Base-by-base conservation (phyloP, 257 asterid genomes). In the Solanum tacnaense region DNA sequence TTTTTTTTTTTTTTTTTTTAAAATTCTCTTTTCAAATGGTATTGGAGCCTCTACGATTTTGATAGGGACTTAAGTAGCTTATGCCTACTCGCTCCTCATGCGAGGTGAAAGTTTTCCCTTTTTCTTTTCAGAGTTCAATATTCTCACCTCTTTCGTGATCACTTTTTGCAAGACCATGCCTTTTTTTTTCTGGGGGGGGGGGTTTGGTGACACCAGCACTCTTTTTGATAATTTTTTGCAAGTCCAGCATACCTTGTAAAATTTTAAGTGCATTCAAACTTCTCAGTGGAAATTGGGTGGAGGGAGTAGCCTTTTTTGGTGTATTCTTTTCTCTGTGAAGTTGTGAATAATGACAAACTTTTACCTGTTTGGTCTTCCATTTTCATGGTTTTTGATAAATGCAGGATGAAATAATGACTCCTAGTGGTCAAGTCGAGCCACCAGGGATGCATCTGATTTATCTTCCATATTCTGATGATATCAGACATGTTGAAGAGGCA, bases 361-460 rank as follows among this genome's bases (percentile, higher is more conserved):
- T 13, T 79, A 27, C 38, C 36, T 79, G 65, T 44, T 78, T 79
- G 62, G 36, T 79, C 85, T 27, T 49, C 21, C 67, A 49, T 79
- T 36, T 62, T 44, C 49, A 18, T 35, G 56, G 72, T 83, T 89
- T 88, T 75, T 82, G 39, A 44, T 44, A 89, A 88, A 81, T 90
- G 89, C 95, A 96, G 99, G 98, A 94, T 65, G 99, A 97, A 94
- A 92, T 94, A 88, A 89, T 90, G 46, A 94, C 93, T 90, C 38
- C 89, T 84, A 87, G 98, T 84, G 99, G 99, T 87, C 99, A 96
- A 93, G 91, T 96, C 67, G 99, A 97, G 93, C 99, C 99, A 88
- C 98, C 99, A 52, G 99, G 99, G 88, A 97, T 97, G 99, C 98
- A 97, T 90, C 93, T 97, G 95, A 95, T 97, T 89, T 92, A 93